Evolutionary conservation across 768 basidiomycete genomes (phyloP).

Genomic region (Russula vinacea): DNA sequence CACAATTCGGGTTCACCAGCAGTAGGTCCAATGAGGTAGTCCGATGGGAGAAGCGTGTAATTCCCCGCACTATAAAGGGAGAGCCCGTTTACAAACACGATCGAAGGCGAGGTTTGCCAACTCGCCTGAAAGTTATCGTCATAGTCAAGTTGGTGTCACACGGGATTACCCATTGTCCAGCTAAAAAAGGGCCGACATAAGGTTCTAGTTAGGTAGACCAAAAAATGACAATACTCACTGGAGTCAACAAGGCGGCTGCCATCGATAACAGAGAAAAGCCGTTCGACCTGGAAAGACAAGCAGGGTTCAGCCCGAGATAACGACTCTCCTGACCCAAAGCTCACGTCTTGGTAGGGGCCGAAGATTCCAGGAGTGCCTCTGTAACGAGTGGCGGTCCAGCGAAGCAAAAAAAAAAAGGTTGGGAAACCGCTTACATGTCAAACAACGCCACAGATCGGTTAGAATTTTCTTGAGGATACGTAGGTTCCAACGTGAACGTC

Average conservation of each 20-base stretch:
- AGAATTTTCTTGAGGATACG: slow-evolving; percentile 55
- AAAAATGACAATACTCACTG: slow-evolving; percentile 37
- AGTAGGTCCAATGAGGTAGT: slow-evolving; percentile 73
- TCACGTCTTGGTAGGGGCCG: slow-evolving; percentile 75
- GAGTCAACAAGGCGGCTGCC: slow-evolving; percentile 66
- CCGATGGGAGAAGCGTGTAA: slow-evolving; percentile 67
- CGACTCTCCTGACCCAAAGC: slow-evolving; percentile 28
- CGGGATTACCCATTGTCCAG: slow-evolving; percentile 74
- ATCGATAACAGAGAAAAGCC: slow-evolving; percentile 56
- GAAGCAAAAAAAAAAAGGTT: slow-evolving; percentile 2
- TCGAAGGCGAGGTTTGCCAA: not conserved
- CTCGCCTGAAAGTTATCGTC: slow-evolving; percentile 68
- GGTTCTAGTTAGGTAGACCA: not conserved
- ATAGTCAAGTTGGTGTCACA: slow-evolving; percentile 59
- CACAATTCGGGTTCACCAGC: slow-evolving; percentile 63
- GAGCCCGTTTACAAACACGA: not conserved
- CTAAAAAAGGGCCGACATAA: slow-evolving; percentile 32
- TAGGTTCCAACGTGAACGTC: slow-evolving; percentile 52
- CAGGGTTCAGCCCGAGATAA: not conserved
- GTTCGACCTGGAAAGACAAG: slow-evolving; percentile 51
- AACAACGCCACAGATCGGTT: slow-evolving; percentile 65
- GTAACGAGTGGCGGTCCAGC: not conserved
- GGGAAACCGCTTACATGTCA: slow-evolving; percentile 55
- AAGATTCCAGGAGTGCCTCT: slow-evolving; percentile 72
- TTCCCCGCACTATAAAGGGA: slow-evolving; percentile 40